phyloP scores from a whole-genome alignment of 164 flowering plant species.

The Warburgia ugandensis region DNA sequence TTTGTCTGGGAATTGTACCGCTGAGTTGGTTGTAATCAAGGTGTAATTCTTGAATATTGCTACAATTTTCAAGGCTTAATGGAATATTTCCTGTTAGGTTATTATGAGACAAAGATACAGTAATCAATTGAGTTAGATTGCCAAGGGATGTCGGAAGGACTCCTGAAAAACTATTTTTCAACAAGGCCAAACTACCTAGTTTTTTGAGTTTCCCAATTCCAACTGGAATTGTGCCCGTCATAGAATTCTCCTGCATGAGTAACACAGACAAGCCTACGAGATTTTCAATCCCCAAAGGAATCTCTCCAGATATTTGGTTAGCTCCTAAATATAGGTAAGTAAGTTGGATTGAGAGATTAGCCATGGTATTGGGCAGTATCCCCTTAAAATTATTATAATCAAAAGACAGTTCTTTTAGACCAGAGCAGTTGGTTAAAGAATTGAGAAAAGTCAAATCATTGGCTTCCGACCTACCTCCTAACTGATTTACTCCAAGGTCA shows the following conservation, averaged over 20 bases:
- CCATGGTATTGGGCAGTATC: constrained; percentile 36
- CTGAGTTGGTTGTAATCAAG: constrained; percentile 5
- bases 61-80: constrained; percentile 10
- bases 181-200: constrained; percentile 6
- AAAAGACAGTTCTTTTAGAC: constrained; percentile 24
- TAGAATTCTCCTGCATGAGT: constrained; percentile 17
- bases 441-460: constrained; percentile 24
- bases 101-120: no score
- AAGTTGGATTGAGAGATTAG: constrained; percentile 30
- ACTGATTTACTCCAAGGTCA: not conserved
- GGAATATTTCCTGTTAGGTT: no score
- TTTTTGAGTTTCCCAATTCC: constrained; percentile 21
- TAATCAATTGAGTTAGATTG: no score
- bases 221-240: constrained; percentile 17
- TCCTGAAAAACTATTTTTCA: constrained; percentile 22
- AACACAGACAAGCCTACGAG: constrained; percentile 26
- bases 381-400: constrained; percentile 38
- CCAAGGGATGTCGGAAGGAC: constrained; percentile 23
- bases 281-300: constrained; percentile 30
- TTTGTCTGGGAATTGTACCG: no score
- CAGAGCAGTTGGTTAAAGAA: constrained; percentile 28
- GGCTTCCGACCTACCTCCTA: not conserved
- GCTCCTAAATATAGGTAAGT: constrained; percentile 20
- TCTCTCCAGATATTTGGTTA: constrained; percentile 27
- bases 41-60: constrained; percentile 20